phyloP scores from a whole-genome alignment of 2,329 filamentous ascomycete genomes.

The Shiraia sp. region DNA sequence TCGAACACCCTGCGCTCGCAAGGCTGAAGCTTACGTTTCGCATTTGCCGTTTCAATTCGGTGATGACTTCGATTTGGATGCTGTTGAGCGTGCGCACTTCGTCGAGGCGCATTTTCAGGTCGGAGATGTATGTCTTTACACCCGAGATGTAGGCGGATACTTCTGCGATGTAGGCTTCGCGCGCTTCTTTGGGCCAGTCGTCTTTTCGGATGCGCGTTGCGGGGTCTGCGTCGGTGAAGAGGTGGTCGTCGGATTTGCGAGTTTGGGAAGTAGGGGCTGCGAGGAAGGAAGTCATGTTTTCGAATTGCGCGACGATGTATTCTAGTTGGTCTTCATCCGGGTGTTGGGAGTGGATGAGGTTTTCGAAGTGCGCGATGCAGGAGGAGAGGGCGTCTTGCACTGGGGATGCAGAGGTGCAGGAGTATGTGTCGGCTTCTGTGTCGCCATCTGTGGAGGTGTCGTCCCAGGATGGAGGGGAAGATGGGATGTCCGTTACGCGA shows the following conservation, averaged over 20 bases:
- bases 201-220: constrained; percentile 6
- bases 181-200: constrained; percentile 5
- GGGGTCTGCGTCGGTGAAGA: constrained; percentile 18
- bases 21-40: constrained; percentile 16
- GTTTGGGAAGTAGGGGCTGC: constrained; percentile 31
- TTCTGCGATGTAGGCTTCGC: too few relatives aligned
- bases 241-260: constrained; percentile 19
- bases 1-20: constrained; percentile 9
- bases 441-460: too few relatives aligned
- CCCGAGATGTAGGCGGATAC: constrained; percentile 9
- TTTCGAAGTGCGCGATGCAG: constrained; percentile 36
- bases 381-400: constrained; percentile 38
- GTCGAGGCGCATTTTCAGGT: constrained; percentile 35
- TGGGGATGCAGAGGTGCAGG: constrained; percentile 24
- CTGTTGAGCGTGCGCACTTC: constrained; percentile 39
- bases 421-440: too few relatives aligned
- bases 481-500: constrained; percentile 14
- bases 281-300: constrained; percentile 36
- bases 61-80: constrained; percentile 38
- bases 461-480: constrained; percentile 33
- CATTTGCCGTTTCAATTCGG: constrained; percentile 31
- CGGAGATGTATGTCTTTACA: constrained; percentile 29
- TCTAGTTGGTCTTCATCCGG: constrained; percentile 41
- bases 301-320: constrained; percentile 38
- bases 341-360: constrained; percentile 33